phyloP scores from a whole-genome alignment of 306 rosid genomes.

The Calophaca sinica region DNA sequence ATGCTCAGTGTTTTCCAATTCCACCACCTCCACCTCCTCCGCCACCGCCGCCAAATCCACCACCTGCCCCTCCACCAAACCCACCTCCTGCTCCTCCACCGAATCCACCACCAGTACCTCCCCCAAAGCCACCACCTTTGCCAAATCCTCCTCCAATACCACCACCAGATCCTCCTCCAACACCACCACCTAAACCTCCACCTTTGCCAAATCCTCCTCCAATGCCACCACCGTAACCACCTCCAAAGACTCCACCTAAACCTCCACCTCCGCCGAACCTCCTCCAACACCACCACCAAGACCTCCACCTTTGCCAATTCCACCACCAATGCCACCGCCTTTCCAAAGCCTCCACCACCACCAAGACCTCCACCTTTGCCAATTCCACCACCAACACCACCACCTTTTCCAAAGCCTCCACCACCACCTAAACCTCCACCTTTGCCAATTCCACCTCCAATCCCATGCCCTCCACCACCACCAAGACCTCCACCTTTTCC shows the following conservation, averaged over 20 bases:
- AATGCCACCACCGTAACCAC: conserved; percentile 41
- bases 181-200: conserved; percentile 48
- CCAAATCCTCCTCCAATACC: conserved; percentile 50
- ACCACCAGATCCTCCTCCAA: conserved; percentile 40
- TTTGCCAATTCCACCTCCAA: conserved; percentile 21
- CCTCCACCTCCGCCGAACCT: conserved; percentile 42
- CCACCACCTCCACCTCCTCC: conserved; percentile 46
- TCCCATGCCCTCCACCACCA: conserved; percentile 47
- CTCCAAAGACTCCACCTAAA: conserved; percentile 46
- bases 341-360: conserved; percentile 46
- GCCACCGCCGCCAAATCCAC: conserved; percentile 36
- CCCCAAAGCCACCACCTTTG: conserved; percentile 55
- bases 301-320: conserved; percentile 32
- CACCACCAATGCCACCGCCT: conserved; percentile 28
- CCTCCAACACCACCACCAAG: conserved; percentile 43
- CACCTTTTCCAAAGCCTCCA: conserved; percentile 36
- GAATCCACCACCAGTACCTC: conserved; percentile 41
- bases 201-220: conserved; percentile 33
- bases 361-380: conserved; percentile 54
- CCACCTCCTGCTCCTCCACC: conserved; percentile 47
- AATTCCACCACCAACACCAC: conserved; percentile 50
- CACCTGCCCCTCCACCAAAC: conserved; percentile 40
- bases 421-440: conserved; percentile 46
- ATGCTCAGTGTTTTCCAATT: conserved; percentile 63
- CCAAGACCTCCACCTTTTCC: conserved; percentile 46